These are phyloP conservation scores for Mentha longifolia DNA, from an alignment of 257 asterid genomes.

Conservation along the genomic window DNA sequence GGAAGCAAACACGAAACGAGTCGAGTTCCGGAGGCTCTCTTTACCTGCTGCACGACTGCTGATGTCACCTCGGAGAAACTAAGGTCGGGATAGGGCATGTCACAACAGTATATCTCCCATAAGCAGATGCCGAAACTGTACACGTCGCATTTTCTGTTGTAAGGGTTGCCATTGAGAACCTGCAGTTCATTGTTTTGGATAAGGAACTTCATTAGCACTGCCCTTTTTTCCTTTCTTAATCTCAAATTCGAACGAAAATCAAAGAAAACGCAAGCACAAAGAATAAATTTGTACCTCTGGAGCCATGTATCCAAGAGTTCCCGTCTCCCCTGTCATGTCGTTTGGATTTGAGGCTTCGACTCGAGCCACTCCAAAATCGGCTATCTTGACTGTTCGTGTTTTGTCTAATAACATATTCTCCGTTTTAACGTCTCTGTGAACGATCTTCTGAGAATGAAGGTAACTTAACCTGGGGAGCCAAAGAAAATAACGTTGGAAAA, in stretches of 20 bases:
- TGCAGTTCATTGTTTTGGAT: constrained; percentile 34
- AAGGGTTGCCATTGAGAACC: constrained; percentile 81
- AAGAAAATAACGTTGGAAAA: constrained; percentile 9
- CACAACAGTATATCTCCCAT: constrained; percentile 92
- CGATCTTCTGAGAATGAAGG: constrained; percentile 83
- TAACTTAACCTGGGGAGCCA: constrained; percentile 65
- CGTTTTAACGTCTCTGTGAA: constrained; percentile 87
- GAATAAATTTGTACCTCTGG: constrained; percentile 59
- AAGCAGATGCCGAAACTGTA: constrained; percentile 86
- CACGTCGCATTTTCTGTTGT: constrained; percentile 84
- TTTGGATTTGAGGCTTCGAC: constrained; percentile 91
- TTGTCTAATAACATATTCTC: constrained; percentile 87
- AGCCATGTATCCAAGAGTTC: constrained; percentile 95
- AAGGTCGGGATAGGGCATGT: constrained; percentile 93
- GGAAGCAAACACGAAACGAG: neutral
- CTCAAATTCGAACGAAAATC: neutral
- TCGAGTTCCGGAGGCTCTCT: neutral
- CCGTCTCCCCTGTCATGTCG: constrained; percentile 93
- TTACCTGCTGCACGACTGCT: constrained; percentile 91
- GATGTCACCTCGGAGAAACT: constrained; percentile 93
- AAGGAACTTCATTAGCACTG: neutral
- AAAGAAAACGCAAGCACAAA: neutral
- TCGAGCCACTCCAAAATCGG: constrained; percentile 91
- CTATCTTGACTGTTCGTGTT: constrained; percentile 73
- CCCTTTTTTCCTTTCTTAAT: neutral